Base-by-base conservation (phyloP, 2,329 filamentous ascomycete genomes). In the Sporothrix sp. region DNA sequence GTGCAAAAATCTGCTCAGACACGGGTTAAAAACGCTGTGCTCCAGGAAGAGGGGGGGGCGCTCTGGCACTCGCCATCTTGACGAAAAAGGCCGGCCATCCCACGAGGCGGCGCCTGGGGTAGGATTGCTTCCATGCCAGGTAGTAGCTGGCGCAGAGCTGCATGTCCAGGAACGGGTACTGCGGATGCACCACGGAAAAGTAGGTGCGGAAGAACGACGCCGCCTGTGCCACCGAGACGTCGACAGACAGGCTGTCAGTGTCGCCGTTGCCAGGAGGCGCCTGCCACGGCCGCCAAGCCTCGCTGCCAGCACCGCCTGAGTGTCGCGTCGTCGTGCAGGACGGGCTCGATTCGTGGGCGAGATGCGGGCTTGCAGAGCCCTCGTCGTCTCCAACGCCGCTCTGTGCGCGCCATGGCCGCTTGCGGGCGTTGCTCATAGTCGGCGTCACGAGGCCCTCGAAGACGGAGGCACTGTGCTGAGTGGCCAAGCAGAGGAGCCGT, bases 71-170 rank as follows among this genome's bases (percentile, higher is more conserved):
- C 32, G 50, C 51, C 52, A 54, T 54, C n/a, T 47, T 51, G 23
- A 54, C 52, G 30, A 54, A 51, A 27, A 51, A 54, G 1, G 48
- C 39, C 18, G 52, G 52, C 52, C 52, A 54, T 3, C 48, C 52
- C 3, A 45, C 32, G 7, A 48, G 44, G 3, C 28, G 21, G 16
- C 32, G 23, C 8, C 35, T 45, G 5, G 32, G 21, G 1, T 14
- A 32, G 3, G 48, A 48, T 9, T 30, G 13, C 32, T 33, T 39
- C 52, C 48, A 54, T 8, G 48, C 47, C 2, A 18, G 9, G 8
- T 53, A 53, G 16, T 50, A 50, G 13, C 50, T 37, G 16, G 48
- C 43, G 27, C 48, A 53, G 2, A 48, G 36, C 32, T 50, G 32
- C 16, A 44, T 44, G 27, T 53, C 52, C 5, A 53, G 32, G 28